Percentiles rank a stretch among this genome's conserved stretches.
phyloP scores from a whole-genome alignment of 345 rosid genomes.

The Bruguiera sexangula region DNA sequence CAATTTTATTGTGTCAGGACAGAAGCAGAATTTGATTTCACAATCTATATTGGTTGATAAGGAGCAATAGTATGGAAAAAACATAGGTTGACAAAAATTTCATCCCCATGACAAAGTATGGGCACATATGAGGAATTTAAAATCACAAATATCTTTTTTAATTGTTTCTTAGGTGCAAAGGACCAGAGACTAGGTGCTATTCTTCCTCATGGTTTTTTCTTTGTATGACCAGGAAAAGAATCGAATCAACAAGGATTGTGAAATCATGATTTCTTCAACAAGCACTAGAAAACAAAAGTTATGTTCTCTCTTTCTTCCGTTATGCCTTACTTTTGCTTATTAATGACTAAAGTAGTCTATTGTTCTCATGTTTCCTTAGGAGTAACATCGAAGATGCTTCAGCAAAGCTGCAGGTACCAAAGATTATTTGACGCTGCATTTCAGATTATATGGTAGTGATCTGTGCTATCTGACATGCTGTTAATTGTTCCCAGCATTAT shows the following conservation, averaged over 20 bases:
- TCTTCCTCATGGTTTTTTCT: constrained; percentile 1
- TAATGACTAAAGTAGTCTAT: constrained; percentile 11
- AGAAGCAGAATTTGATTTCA: background rate
- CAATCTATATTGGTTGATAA: background rate
- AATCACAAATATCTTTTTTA: background rate
- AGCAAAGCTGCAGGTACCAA: constrained; percentile 71
- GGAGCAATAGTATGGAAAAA: no score
- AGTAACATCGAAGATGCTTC: constrained; percentile 91
- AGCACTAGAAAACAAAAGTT: constrained; percentile 89
- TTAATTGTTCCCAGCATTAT: background rate
- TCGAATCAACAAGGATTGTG: constrained; percentile 88
- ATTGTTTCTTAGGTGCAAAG: background rate
- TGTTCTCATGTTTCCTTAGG: constrained; percentile 39
- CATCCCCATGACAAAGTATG: background rate
- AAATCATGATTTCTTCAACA: constrained; percentile 88
- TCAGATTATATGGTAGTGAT: background rate
- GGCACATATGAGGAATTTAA: background rate
- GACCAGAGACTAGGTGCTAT: no score
- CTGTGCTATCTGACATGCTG: background rate
- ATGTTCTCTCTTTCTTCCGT: constrained; percentile 20
- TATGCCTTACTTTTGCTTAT: constrained; percentile 1
- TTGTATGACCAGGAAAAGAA: constrained; percentile 72
- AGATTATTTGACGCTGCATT: background rate
- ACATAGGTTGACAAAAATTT: background rate
- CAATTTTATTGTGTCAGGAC: background rate